Evolutionary conservation across 1,284 basidiomycete species (phyloP).

Genomic region (Exobasidium cylindrosporum): DNA sequence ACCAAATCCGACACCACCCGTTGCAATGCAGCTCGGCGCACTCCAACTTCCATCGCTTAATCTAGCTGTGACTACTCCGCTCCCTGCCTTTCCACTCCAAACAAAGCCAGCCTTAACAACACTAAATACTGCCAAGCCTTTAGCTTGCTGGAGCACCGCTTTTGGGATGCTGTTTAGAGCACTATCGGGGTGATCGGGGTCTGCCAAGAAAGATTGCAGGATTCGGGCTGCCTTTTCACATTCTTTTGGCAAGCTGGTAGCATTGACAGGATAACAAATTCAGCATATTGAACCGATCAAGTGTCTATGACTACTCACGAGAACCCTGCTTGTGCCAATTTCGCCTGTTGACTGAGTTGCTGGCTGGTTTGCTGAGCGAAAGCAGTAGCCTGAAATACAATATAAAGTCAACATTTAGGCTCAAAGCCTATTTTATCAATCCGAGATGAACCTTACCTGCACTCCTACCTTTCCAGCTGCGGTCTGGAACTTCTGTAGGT

Average conservation of each 20-base stretch:
- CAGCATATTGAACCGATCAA: not conserved
- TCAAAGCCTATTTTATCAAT: not conserved
- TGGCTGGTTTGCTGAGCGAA: slow-evolving; percentile 45
- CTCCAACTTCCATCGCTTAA: slow-evolving; percentile 96
- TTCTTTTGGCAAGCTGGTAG: slow-evolving; percentile 43
- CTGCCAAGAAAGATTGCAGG: slow-evolving; percentile 82
- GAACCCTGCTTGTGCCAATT: slow-evolving; percentile 47
- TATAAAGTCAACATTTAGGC: not conserved
- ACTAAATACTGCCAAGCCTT: slow-evolving; percentile 89
- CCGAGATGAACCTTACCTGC: slow-evolving; percentile 67
- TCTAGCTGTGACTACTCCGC: slow-evolving; percentile 88
- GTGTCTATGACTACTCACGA: slow-evolving; percentile 17
- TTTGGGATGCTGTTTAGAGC: slow-evolving; percentile 95
- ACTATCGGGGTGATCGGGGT: slow-evolving; percentile 80
- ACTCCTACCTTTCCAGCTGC: slow-evolving; percentile 76
- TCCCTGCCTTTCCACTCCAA: slow-evolving; percentile 92
- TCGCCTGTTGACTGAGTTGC: slow-evolving; percentile 40
- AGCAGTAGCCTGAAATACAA: slow-evolving; percentile 33
- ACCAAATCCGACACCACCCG: slow-evolving; percentile 83
- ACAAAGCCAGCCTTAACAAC: slow-evolving; percentile 82
- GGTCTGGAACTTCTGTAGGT: slow-evolving; percentile 74
- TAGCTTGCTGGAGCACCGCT: slow-evolving; percentile 78
- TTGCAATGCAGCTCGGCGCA: slow-evolving; percentile 95
- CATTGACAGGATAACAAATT: not conserved
- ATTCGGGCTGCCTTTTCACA: slow-evolving; percentile 82